Evolutionary conservation across 129 eudicot genomes (phyloP).

Genomic region (carrot (Daucus carota)): DH1_v3.0 NC_030383.2:45228501-45229000

Average conservation of each 20-base stretch:
- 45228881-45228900: conserved; percentile 90
- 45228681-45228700: conserved; percentile 93
- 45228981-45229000: conserved; percentile 88
- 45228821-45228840: neutral
- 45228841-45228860: neutral
- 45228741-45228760: conserved; percentile 78
- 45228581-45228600: neutral
- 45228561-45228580: neutral
- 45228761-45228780: conserved; percentile 92
- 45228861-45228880: conserved; percentile 71
- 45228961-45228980: conserved; percentile 72
- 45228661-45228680: conserved; percentile 91
- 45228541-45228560: neutral
- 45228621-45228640: neutral
- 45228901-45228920: conserved; percentile 73
- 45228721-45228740: conserved; percentile 92
- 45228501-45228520: neutral
- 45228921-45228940: conserved; percentile 88
- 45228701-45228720: conserved; percentile 70
- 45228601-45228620: neutral
- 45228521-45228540: neutral
- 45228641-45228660: conserved; percentile 16
- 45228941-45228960: conserved; percentile 93
- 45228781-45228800: neutral
- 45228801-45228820: neutral